Conservation (phyloP, 2,329 filamentous ascomycete genomes). For the Nakataea oryzae region DNA sequence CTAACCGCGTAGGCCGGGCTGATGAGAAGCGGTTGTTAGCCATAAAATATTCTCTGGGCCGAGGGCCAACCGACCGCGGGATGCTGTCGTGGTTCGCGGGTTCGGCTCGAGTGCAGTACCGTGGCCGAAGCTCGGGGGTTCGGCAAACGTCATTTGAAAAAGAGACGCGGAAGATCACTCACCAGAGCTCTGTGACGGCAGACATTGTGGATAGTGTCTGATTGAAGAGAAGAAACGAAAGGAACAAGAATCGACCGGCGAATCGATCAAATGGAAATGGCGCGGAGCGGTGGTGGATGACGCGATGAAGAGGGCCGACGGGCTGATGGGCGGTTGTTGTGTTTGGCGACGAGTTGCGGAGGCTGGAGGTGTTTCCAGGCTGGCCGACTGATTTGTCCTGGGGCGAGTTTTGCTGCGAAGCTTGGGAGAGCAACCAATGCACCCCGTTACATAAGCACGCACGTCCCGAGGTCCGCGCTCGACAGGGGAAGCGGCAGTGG, state of each 20-base stretch:
- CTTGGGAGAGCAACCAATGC: neutral
- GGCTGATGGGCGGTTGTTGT: neutral
- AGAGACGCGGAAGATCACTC: neutral
- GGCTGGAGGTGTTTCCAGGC: neutral
- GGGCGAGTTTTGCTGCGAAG: neutral
- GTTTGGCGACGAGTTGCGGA: neutral
- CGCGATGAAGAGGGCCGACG: neutral
- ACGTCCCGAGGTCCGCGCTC: slow-evolving; percentile 2
- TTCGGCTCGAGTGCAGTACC: neutral
- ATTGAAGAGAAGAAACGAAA: neutral
- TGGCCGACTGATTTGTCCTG: neutral
- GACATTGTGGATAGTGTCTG: neutral
- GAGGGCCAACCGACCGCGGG: neutral
- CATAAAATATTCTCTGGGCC: neutral
- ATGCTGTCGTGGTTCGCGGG: neutral
- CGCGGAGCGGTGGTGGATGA: neutral
- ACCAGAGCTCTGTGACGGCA: slow-evolving; percentile 3
- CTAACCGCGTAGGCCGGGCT: slow-evolving; percentile 99
- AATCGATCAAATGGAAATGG: slow-evolving; percentile 1
- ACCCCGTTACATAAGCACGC: neutral
- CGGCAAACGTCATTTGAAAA: neutral
- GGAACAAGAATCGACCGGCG: neutral
- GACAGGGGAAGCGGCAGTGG: slow-evolving; percentile 5
- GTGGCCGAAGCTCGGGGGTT: neutral
- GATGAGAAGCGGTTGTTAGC: slow-evolving; percentile 2